Percentiles rank a stretch among this genome's conserved stretches.
Evolutionary conservation across 306 rosid species (phyloP).

Genomic region (Arachis hypogaea): DNA sequence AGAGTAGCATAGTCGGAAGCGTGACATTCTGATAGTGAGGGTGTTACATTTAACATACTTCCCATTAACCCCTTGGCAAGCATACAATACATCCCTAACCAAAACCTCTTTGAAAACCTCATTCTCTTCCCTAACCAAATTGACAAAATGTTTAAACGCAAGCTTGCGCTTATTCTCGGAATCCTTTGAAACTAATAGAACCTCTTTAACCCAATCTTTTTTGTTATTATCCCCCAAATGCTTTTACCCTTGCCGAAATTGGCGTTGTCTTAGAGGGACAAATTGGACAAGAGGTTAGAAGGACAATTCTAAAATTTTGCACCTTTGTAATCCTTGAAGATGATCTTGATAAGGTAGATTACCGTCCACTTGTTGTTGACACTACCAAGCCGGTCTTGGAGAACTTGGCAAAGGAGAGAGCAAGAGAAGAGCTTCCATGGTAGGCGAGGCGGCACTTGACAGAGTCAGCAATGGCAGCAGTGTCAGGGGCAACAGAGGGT

Average conservation of each 20-base stretch:
- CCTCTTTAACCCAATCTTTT: constrained; percentile 67
- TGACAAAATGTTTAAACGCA: constrained; percentile 70
- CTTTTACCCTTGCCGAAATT: constrained; percentile 43
- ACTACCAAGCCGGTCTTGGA: constrained; percentile 67
- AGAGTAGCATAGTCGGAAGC: no score
- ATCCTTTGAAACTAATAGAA: constrained; percentile 68
- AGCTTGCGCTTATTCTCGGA: constrained; percentile 72
- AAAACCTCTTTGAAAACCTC: constrained; percentile 80
- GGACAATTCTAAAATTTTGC: constrained; percentile 47
- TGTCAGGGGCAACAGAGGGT: constrained; percentile 83
- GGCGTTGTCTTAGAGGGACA: constrained; percentile 41
- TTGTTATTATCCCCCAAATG: constrained; percentile 11
- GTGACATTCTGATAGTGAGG: no score
- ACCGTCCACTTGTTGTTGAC: constrained; percentile 93
- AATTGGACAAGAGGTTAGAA: constrained; percentile 64
- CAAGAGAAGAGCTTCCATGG: constrained; percentile 79
- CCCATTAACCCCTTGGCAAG: constrained; percentile 94
- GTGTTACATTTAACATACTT: constrained; percentile 49
- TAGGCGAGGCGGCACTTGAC: constrained; percentile 90
- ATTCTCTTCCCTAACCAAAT: constrained; percentile 73
- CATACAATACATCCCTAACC: constrained; percentile 86
- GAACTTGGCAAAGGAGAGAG: constrained; percentile 86
- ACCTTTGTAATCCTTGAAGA: constrained; percentile 69
- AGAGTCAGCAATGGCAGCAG: constrained; percentile 88
- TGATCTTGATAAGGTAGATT: constrained; percentile 69